A percentile compares a stretch with the other conserved stretches of the same genome.
phyloP scores from a whole-genome alignment of 2,329 filamentous ascomycete species.

The Fusarium graminum region DNA sequence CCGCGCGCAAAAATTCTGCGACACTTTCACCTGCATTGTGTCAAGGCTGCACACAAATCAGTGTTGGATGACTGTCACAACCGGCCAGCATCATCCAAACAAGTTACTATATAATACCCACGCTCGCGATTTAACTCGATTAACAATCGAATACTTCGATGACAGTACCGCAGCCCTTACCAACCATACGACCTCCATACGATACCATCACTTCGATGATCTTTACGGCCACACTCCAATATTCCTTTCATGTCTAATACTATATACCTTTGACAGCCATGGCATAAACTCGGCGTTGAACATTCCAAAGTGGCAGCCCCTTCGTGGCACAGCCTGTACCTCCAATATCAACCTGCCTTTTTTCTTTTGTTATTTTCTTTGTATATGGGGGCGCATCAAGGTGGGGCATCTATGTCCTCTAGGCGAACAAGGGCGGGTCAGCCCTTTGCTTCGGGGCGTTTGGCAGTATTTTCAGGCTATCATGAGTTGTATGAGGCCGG shows the following conservation, averaged over 20 bases:
- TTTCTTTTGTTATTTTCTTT: constrained; percentile 44
- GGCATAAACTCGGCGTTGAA: constrained; percentile 54
- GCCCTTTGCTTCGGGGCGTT: constrained; percentile 47
- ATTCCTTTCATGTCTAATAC: constrained; percentile 50
- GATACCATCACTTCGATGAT: constrained; percentile 48
- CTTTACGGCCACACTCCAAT: constrained; percentile 39
- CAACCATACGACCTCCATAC: constrained; percentile 34
- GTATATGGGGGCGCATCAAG: constrained; percentile 49
- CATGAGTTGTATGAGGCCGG: constrained; percentile 47
- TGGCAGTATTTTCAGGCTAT: constrained; percentile 44
- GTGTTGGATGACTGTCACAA: constrained; percentile 15
- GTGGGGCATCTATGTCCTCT: constrained; percentile 44
- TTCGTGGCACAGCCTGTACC: constrained; percentile 46
- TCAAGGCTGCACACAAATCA: constrained; percentile 16
- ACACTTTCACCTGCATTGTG: constrained; percentile 21
- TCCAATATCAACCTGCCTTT: constrained; percentile 46
- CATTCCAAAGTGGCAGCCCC: constrained; percentile 39
- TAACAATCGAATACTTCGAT: constrained; percentile 45
- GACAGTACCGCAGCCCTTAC: constrained; percentile 43
- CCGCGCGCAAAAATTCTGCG: constrained; percentile 36
- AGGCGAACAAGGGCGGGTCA: constrained; percentile 38
- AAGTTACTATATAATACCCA: constrained; percentile 24
- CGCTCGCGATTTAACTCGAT: constrained; percentile 37
- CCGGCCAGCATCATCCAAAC: constrained; percentile 6
- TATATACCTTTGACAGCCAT: constrained; percentile 47